A percentile compares a stretch with the other conserved stretches of the same genome.
These are phyloP conservation scores for Ogataea nitratoaversa DNA, from an alignment of 805 yeast species.

Conservation along the genomic window DNA sequence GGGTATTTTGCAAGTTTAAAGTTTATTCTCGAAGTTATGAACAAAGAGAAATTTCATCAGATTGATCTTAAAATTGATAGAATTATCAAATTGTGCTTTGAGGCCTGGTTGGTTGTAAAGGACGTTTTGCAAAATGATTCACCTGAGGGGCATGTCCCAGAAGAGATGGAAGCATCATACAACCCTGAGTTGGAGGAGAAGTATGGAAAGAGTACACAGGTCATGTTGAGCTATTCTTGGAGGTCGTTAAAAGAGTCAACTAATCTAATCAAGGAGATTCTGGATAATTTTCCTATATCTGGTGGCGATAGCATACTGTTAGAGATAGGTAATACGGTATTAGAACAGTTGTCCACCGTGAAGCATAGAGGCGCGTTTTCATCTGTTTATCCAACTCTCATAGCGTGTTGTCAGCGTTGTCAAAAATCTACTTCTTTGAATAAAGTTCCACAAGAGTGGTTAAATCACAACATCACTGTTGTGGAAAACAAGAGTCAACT, in stretches of 20 bases:
- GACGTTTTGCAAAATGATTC: slow-evolving; percentile 61
- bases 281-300: slow-evolving; percentile 32
- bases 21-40: slow-evolving; percentile 28
- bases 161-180: slow-evolving; percentile 35
- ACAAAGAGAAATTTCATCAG: slow-evolving; percentile 7
- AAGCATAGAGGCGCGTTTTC: slow-evolving; percentile 92
- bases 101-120: slow-evolving; percentile 42
- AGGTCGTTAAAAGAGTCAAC: slow-evolving; percentile 78
- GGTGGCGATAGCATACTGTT: slow-evolving; percentile 23
- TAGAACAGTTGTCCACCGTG: slow-evolving; percentile 65
- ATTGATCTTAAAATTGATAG: slow-evolving; percentile 4
- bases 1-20: slow-evolving; percentile 65
- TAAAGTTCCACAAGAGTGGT: slow-evolving; percentile 50
- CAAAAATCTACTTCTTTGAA: slow-evolving; percentile 28
- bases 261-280: slow-evolving; percentile 42
- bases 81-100: slow-evolving; percentile 8
- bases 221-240: slow-evolving; percentile 70
- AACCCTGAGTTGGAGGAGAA: slow-evolving; percentile 29
- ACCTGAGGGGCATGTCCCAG: slow-evolving; percentile 63
- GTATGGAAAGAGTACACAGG: slow-evolving; percentile 38
- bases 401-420: slow-evolving; percentile 61
- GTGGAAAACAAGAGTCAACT: slow-evolving; percentile 53
- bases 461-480: slow-evolving; percentile 44
- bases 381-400: slow-evolving; percentile 78
- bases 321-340: slow-evolving; percentile 48